Percentiles rank a stretch among this genome's conserved stretches.
Evolutionary conservation across 176 grass and related monocot genomes (phyloP).

Genomic region (Carex myosuroides): DNA sequence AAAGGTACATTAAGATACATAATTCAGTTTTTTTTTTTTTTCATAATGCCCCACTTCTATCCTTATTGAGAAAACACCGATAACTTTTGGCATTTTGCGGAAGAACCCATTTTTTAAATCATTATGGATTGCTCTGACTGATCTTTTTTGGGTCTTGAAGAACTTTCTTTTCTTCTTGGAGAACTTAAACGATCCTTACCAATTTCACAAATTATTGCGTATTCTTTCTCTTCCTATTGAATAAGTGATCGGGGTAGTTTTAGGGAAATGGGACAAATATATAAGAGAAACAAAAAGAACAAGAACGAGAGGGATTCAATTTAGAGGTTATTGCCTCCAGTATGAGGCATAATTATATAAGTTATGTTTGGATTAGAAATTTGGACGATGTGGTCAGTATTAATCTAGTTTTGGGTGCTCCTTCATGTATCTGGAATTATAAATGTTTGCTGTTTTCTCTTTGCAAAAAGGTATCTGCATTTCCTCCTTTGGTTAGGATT

Average conservation of each 20-base stretch:
- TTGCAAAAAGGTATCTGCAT: not conserved
- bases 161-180: not conserved
- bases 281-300: not conserved
- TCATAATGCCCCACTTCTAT: not conserved
- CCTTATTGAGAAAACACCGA: not conserved
- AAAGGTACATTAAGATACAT: constrained; percentile 41
- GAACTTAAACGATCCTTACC: not conserved
- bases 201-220: not conserved
- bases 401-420: not conserved
- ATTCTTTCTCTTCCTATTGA: not conserved
- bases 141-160: not conserved
- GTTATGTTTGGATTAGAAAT: not conserved
- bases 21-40: not conserved
- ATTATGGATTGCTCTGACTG: not conserved
- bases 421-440: not conserved
- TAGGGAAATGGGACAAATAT: not conserved
- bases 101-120: not conserved
- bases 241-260: not conserved
- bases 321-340: not conserved
- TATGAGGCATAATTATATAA: not conserved
- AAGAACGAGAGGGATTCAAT: not conserved
- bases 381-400: not conserved
- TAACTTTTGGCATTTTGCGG: not conserved
- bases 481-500: not conserved
- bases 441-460: not conserved